Percentiles rank a stretch among this genome's conserved stretches.
These are phyloP conservation scores for Globisporangium polare DNA, from an alignment of 352 stramenopile species.

Conservation along the genomic window DNA sequence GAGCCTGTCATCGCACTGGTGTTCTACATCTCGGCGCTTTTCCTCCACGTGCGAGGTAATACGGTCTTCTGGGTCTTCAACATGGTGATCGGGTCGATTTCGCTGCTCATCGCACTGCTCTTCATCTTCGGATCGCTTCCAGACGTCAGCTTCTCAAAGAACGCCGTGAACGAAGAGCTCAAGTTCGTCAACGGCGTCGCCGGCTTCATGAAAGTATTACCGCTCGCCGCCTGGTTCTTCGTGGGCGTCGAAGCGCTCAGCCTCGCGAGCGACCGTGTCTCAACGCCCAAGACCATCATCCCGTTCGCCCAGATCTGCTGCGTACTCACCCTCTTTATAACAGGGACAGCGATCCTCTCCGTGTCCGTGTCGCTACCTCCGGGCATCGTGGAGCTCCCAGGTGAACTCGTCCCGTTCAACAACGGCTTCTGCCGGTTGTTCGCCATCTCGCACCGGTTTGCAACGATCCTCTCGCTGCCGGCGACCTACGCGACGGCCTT, in stretches of 20 bases:
- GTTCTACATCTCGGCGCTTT: conserved; percentile 18
- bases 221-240: conserved; percentile 26
- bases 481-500: conserved; percentile 50
- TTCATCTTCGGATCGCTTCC: conserved; percentile 14
- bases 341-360: conserved; percentile 23
- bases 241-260: conserved; percentile 28
- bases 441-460: neutral
- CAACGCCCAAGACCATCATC: no score
- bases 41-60: conserved; percentile 16
- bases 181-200: conserved; percentile 1
- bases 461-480: conserved; percentile 37
- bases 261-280: conserved; percentile 24
- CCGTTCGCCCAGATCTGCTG: conserved; percentile 39
- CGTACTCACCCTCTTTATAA: conserved; percentile 35
- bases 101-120: conserved; percentile 18
- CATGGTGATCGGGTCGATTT: conserved; percentile 8
- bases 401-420: conserved; percentile 29
- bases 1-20: conserved; percentile 9
- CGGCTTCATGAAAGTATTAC: conserved; percentile 18
- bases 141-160: conserved; percentile 3
- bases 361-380: conserved; percentile 29
- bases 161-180: neutral
- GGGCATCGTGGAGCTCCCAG: conserved; percentile 20
- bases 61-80: conserved; percentile 28
- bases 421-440: conserved; percentile 32